A percentile compares a stretch with the other conserved stretches of the same genome.
Conservation (phyloP, 805 yeast genomes). For the Metschnikowia anglica region DNA sequence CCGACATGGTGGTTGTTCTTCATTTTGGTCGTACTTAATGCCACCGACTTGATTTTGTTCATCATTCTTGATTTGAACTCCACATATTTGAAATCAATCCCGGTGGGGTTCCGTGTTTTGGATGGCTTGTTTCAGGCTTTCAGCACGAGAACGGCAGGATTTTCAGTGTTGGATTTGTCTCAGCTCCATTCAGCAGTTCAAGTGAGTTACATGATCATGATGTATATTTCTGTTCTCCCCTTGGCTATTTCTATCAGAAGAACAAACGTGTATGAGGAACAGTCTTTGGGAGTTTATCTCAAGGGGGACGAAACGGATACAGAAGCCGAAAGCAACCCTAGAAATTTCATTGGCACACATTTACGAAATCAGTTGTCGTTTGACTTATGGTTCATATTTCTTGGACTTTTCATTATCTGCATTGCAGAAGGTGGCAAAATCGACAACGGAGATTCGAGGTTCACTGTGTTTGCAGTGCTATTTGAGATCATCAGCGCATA, state of each 20-base stretch:
- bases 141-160: slow-evolving; percentile 93
- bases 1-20: slow-evolving; percentile 94
- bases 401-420: slow-evolving; percentile 83
- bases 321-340: slow-evolving; percentile 44
- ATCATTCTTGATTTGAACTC: slow-evolving; percentile 67
- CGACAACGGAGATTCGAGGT: slow-evolving; percentile 41
- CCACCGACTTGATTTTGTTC: slow-evolving; percentile 76
- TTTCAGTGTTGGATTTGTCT: slow-evolving; percentile 68
- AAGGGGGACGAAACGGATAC: slow-evolving; percentile 32
- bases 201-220: slow-evolving; percentile 92
- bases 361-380: slow-evolving; percentile 88
- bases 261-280: slow-evolving; percentile 97
- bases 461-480: slow-evolving; percentile 67
- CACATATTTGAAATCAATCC: slow-evolving; percentile 48
- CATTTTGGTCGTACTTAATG: slow-evolving; percentile 70
- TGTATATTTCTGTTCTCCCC: slow-evolving; percentile 96
- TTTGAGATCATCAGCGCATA: slow-evolving; percentile 94
- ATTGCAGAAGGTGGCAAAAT: slow-evolving; percentile 77
- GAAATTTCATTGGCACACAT: slow-evolving; percentile 79
- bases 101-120: slow-evolving; percentile 67
- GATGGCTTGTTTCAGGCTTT: slow-evolving; percentile 90
- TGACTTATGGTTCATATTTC: slow-evolving; percentile 89
- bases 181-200: slow-evolving; percentile 85
- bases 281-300: slow-evolving; percentile 84
- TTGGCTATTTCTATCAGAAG: slow-evolving; percentile 94